Conservation (phyloP, 1,284 basidiomycete genomes). For the Fistulina hepatica region DNA sequence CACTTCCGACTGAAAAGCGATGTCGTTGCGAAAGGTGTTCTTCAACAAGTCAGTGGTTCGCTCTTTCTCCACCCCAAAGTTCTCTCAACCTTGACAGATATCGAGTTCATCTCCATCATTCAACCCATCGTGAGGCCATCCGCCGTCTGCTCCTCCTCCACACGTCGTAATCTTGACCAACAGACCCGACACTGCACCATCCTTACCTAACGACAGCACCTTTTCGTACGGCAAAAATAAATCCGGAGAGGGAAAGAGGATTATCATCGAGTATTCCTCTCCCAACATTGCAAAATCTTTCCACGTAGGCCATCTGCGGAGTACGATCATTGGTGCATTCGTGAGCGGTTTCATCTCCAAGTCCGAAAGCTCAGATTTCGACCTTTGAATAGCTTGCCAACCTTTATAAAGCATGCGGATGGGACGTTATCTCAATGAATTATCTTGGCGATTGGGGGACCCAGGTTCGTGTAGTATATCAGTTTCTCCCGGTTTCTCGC, state of each 20-base stretch:
- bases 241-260: constrained; percentile 70
- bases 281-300: constrained; percentile 99
- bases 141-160: too few species aligned
- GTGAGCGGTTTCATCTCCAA: too few species aligned
- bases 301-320: constrained; percentile 94
- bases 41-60: constrained; percentile 81
- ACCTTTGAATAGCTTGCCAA: too few species aligned
- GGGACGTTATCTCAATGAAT: constrained; percentile 87
- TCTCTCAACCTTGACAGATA: too few species aligned
- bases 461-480: constrained; percentile 44
- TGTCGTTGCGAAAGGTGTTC: constrained; percentile 66
- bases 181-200: too few species aligned
- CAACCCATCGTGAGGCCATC: too few species aligned
- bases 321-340: constrained; percentile 97
- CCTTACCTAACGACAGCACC: constrained; percentile 55
- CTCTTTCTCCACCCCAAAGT: too few species aligned
- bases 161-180: too few species aligned
- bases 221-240: constrained; percentile 64
- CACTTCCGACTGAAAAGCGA: constrained; percentile 68
- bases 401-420: constrained; percentile 87
- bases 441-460: constrained; percentile 96
- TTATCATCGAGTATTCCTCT: constrained; percentile 85
- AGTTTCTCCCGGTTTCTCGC: background rate
- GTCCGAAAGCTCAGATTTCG: too few species aligned
- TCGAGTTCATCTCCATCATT: too few species aligned